These are phyloP conservation scores for Parascedosporium putredinis DNA, from an alignment of 2,329 filamentous ascomycete genomes.

Conservation along the genomic window DNA sequence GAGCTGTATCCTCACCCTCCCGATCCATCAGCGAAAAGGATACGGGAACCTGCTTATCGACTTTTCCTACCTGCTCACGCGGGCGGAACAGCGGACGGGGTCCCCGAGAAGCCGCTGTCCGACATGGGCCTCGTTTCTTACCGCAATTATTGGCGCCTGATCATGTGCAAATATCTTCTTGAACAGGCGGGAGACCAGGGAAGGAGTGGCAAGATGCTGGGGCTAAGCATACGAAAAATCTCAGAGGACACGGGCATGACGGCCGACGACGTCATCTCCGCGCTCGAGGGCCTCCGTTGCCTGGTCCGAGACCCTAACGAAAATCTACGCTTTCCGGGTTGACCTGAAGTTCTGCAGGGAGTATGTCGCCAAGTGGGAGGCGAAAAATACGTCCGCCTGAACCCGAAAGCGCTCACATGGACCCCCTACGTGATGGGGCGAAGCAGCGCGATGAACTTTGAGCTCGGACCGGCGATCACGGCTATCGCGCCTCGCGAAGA, in stretches of 20 bases:
- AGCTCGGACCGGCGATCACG: slow-evolving; percentile 69
- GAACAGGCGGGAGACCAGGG: slow-evolving; percentile 25
- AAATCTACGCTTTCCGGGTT: slow-evolving; percentile 78
- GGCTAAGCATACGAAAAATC: slow-evolving; percentile 55
- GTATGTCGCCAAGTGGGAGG: slow-evolving; percentile 82
- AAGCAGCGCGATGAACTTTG: slow-evolving; percentile 70
- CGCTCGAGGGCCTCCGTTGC: slow-evolving; percentile 78
- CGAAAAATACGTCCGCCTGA: slow-evolving; percentile 81
- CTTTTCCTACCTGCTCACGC: slow-evolving; percentile 92
- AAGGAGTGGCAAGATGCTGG: slow-evolving; percentile 19
- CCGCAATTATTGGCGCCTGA: slow-evolving; percentile 89
- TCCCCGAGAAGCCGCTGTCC: slow-evolving; percentile 96
- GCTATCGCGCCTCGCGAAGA: slow-evolving; percentile 83
- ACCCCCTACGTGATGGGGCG: slow-evolving; percentile 96
- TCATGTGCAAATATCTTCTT: slow-evolving; percentile 76
- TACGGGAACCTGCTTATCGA: slow-evolving; percentile 96
- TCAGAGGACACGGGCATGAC: slow-evolving; percentile 92
- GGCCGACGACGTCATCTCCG: slow-evolving; percentile 89
- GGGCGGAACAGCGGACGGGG: slow-evolving; percentile 85
- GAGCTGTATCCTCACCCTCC: slow-evolving; percentile 89
- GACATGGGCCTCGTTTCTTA: slow-evolving; percentile 98
- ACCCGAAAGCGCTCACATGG: slow-evolving; percentile 76
- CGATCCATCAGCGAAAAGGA: slow-evolving; percentile 93
- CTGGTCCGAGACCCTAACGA: slow-evolving; percentile 87
- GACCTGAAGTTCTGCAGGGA: slow-evolving; percentile 77